Conservation (phyloP, 2,329 filamentous ascomycete genomes). For the Tolypocladium nubicola region DNA sequence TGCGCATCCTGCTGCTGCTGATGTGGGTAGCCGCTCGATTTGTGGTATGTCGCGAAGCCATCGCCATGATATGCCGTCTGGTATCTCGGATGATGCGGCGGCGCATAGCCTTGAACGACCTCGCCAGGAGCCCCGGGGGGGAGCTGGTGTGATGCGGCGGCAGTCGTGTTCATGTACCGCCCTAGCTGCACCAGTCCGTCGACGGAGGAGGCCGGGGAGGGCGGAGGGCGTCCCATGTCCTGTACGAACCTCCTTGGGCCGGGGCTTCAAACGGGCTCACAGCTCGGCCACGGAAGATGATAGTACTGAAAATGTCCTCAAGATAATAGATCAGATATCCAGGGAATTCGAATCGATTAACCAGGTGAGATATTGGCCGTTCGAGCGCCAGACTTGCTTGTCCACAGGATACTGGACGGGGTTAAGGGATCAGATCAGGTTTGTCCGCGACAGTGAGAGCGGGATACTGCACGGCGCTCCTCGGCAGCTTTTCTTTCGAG, state of each 20-base stretch:
- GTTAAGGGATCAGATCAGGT: neutral
- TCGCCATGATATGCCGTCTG: neutral
- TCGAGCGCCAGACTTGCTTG: neutral
- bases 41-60: neutral
- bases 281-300: neutral
- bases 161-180: neutral
- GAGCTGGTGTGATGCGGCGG: neutral
- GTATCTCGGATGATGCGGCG: neutral
- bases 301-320: neutral
- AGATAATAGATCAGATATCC: neutral
- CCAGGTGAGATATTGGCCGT: neutral
- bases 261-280: neutral
- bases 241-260: conserved; percentile 1
- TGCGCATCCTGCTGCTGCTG: neutral
- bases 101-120: neutral
- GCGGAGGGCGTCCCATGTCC: conserved; percentile 28
- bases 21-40: neutral
- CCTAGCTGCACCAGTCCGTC: conserved; percentile 7
- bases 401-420: neutral
- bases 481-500: neutral
- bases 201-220: conserved; percentile 33
- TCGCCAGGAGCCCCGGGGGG: neutral
- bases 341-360: neutral
- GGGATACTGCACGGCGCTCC: neutral
- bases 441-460: neutral